Conservation (phyloP, 1,139 yeast genomes). For the Pichia terricola region DNA sequence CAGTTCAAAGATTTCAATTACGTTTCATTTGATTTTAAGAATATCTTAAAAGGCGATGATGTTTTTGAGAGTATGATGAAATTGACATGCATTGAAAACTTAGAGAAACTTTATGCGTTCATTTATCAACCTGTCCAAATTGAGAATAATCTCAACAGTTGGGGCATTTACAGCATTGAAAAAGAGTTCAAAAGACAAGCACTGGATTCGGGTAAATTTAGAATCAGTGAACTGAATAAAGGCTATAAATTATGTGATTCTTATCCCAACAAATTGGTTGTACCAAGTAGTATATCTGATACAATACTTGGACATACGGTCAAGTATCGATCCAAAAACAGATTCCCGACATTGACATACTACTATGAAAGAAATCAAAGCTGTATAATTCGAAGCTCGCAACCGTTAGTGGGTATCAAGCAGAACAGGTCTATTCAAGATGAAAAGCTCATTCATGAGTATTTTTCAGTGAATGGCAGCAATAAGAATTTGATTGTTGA, state of each 20-base stretch:
- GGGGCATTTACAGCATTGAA: constrained; percentile 59
- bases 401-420: constrained; percentile 85
- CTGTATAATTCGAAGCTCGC: constrained; percentile 81
- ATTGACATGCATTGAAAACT: constrained; percentile 47
- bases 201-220: constrained; percentile 44
- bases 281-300: constrained; percentile 73
- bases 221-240: constrained; percentile 54
- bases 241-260: constrained; percentile 65
- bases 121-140: constrained; percentile 50
- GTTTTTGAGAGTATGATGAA: constrained; percentile 65
- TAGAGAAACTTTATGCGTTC: constrained; percentile 62
- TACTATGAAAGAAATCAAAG: constrained; percentile 64
- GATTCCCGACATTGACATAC: constrained; percentile 79
- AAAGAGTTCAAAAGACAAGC: constrained; percentile 65
- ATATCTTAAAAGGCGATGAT: constrained; percentile 52
- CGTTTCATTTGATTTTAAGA: constrained; percentile 63
- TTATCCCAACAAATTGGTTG: constrained; percentile 59
- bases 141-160: constrained; percentile 50
- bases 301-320: constrained; percentile 75
- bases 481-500: constrained; percentile 62
- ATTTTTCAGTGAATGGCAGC: constrained; percentile 40
- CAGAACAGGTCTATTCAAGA: constrained; percentile 88
- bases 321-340: constrained; percentile 72
- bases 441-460: constrained; percentile 68
- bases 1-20: constrained; percentile 85